Percentiles rank a stretch among this genome's conserved stretches.
Evolutionary conservation across 148 eudicot species (phyloP).

Genomic region (Pharnaceum exiguum): DNA sequence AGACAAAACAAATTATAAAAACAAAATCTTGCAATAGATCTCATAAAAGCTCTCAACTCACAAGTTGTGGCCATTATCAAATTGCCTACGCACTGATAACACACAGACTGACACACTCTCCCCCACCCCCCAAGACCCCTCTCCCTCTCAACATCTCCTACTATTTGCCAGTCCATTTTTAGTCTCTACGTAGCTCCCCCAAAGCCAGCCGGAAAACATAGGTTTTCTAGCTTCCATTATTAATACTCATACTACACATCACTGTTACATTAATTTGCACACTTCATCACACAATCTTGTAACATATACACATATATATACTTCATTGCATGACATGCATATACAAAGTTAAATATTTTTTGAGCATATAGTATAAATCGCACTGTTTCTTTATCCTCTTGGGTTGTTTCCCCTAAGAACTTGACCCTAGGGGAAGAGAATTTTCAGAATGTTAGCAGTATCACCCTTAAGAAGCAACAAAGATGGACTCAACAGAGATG

Average conservation of each 20-base stretch:
- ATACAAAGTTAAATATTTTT: no score
- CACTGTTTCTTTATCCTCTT: no score
- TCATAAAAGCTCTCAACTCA: conserved; percentile 9
- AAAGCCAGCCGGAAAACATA: background rate
- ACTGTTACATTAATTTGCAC: background rate
- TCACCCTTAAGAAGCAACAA: conserved; percentile 30
- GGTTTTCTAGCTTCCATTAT: background rate
- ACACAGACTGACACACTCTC: conserved; percentile 11
- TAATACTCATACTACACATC: background rate
- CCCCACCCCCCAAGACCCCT: no score
- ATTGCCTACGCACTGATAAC: background rate
- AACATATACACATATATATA: no score
- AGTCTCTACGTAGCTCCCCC: background rate
- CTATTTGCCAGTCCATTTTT: background rate
- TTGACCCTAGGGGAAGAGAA: no score
- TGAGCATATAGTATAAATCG: no score
- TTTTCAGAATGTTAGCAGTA: conserved; percentile 38
- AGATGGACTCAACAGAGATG: conserved; percentile 26
- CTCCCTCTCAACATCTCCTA: no score
- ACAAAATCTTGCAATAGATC: conserved; percentile 26
- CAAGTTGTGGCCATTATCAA: conserved; percentile 29
- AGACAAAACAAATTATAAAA: conserved; percentile 21
- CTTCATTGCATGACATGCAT: no score
- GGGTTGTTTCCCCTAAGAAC: no score
- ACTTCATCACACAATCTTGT: no score